phyloP scores from a whole-genome alignment of 345 rosid genomes.

The Noccaea bulbosa region DNA sequence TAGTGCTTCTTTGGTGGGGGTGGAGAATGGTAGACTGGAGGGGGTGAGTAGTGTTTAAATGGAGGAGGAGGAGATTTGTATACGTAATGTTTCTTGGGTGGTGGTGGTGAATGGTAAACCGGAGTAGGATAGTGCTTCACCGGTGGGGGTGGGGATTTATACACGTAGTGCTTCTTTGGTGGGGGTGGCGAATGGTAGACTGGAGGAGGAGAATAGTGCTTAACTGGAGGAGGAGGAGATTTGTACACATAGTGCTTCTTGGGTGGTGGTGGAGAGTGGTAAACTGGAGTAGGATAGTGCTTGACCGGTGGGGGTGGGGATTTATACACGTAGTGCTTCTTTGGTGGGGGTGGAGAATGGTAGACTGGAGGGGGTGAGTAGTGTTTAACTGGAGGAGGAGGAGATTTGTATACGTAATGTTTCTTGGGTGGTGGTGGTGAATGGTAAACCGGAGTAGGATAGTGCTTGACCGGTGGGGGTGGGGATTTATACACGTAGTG shows the following conservation, averaged over 20 bases:
- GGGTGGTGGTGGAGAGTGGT: slow-evolving; percentile 44
- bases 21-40: slow-evolving; percentile 31
- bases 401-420: slow-evolving; percentile 28
- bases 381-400: slow-evolving; percentile 31
- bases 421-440: slow-evolving; percentile 40
- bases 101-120: slow-evolving; percentile 32
- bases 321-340: slow-evolving; percentile 32
- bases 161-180: slow-evolving; percentile 23
- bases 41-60: slow-evolving; percentile 34
- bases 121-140: too few relatives aligned
- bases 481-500: slow-evolving; percentile 38
- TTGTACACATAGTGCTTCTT: slow-evolving; percentile 28
- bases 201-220: slow-evolving; percentile 33
- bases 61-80: slow-evolving; percentile 42
- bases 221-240: slow-evolving; percentile 35
- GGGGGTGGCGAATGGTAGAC: slow-evolving; percentile 38
- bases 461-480: slow-evolving; percentile 31
- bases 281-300: slow-evolving; percentile 31
- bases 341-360: slow-evolving; percentile 44
- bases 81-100: neutral
- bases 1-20: slow-evolving; percentile 34
- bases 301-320: slow-evolving; percentile 41
- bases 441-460: slow-evolving; percentile 33
- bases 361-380: slow-evolving; percentile 37
- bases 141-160: slow-evolving; percentile 41